Percentiles rank a stretch among this genome's conserved stretches.
Conservation (phyloP, 441 rosid genomes). For the Geranium incanum region DNA sequence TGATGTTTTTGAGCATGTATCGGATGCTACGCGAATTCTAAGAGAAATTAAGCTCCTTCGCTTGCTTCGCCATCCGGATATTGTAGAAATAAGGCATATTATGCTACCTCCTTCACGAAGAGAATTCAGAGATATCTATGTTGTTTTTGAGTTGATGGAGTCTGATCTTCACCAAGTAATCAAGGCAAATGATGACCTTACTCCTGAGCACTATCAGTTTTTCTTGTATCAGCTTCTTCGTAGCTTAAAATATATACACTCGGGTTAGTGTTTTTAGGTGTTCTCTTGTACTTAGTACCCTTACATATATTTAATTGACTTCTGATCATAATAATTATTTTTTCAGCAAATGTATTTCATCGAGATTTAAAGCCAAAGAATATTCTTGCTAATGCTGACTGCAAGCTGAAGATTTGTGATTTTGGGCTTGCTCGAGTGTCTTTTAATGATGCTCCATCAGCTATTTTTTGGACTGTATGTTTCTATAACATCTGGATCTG, state of each 20-base stretch:
- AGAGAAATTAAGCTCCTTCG: slow-evolving; percentile 89
- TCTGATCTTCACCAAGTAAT: slow-evolving; percentile 97
- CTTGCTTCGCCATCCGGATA: slow-evolving; percentile 82
- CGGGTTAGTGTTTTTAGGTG: slow-evolving; percentile 41
- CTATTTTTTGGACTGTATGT: slow-evolving; percentile 96
- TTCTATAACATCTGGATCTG: slow-evolving; percentile 5
- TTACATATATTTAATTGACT: not conserved
- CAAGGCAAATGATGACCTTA: slow-evolving; percentile 85
- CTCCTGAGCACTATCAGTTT: slow-evolving; percentile 93
- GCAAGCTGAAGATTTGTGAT: slow-evolving; percentile 96
- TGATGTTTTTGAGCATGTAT: slow-evolving; percentile 93
- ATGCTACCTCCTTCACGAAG: slow-evolving; percentile 94
- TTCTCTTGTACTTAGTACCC: not conserved
- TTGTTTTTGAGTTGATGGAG: slow-evolving; percentile 93
- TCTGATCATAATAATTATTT: not conserved
- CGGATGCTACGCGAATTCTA: slow-evolving; percentile 88
- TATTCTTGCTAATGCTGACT: slow-evolving; percentile 96
- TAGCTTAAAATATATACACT: slow-evolving; percentile 75
- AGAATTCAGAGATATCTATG: slow-evolving; percentile 84
- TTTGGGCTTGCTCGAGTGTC: slow-evolving; percentile 97
- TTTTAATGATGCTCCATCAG: slow-evolving; percentile 93
- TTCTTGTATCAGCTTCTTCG: slow-evolving; percentile 97
- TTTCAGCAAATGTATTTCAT: slow-evolving; percentile 93
- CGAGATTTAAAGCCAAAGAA: slow-evolving; percentile 44
- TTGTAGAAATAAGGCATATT: slow-evolving; percentile 83